Percentiles rank a stretch among this genome's conserved stretches.
These are phyloP conservation scores for Tillandsia leiboldiana DNA, from an alignment of 176 grass and related monocot species.

Conservation along the genomic window DNA sequence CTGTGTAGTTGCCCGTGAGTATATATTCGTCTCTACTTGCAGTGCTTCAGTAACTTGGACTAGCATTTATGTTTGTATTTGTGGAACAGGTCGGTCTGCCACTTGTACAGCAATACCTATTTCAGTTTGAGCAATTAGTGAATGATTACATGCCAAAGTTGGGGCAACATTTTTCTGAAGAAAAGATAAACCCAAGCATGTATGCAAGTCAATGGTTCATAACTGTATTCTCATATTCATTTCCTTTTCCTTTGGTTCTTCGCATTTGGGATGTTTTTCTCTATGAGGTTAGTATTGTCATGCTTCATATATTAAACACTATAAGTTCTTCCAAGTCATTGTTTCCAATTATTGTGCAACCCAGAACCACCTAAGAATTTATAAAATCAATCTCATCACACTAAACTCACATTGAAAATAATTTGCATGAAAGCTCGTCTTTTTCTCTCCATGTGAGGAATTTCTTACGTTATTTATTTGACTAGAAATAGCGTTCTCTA, in stretches of 20 bases:
- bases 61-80: conserved; percentile 21
- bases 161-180: conserved; percentile 77
- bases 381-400: too few relatives aligned
- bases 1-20: too few relatives aligned
- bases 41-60: too few relatives aligned
- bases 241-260: conserved; percentile 74
- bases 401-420: too few relatives aligned
- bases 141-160: conserved; percentile 72
- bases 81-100: conserved; percentile 70
- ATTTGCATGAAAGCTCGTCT: too few relatives aligned
- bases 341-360: neutral
- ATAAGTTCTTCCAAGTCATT: neutral
- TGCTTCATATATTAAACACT: neutral
- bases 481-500: neutral
- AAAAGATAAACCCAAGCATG: conserved; percentile 98
- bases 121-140: conserved; percentile 83
- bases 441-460: too few relatives aligned
- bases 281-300: conserved; percentile 58
- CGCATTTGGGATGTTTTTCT: conserved; percentile 98
- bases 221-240: conserved; percentile 91
- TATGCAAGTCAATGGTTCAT: conserved; percentile 99
- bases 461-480: too few relatives aligned
- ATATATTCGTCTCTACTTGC: too few relatives aligned
- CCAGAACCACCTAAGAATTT: too few relatives aligned
- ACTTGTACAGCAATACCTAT: conserved; percentile 76